Conservation (phyloP, 2,329 filamentous ascomycete genomes). For the Botrytis byssoidea region DNA sequence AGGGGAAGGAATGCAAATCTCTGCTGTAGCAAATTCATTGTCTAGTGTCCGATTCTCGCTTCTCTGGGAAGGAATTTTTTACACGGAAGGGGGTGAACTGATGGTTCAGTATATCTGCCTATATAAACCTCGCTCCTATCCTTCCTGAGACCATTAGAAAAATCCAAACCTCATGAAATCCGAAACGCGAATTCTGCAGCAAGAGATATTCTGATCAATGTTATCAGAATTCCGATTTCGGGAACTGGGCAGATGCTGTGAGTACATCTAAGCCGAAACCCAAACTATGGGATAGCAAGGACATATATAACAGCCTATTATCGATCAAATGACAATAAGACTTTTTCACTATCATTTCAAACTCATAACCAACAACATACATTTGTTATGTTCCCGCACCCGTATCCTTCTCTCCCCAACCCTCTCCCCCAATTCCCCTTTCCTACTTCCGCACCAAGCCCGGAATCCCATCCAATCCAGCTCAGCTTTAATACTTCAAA, state of each 20-base stretch:
- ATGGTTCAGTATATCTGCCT: too few relatives aligned
- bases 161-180: rapidly evolving
- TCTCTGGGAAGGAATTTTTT: background rate
- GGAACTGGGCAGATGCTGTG: background rate
- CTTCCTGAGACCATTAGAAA: rapidly evolving
- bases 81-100: too few relatives aligned
- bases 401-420: background rate
- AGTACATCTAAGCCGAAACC: background rate
- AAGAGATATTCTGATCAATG: background rate
- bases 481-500: background rate
- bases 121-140: background rate
- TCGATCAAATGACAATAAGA: background rate
- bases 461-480: background rate
- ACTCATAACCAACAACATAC: too few relatives aligned
- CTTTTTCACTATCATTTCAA: too few relatives aligned
- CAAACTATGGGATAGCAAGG: background rate
- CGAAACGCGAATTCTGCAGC: too few relatives aligned
- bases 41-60: background rate
- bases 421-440: too few relatives aligned
- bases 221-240: rapidly evolving
- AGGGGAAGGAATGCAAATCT: background rate
- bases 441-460: background rate
- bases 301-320: rapidly evolving
- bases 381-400: too few relatives aligned
- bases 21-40: background rate